A percentile compares a stretch with the other conserved stretches of the same genome.
phyloP scores from a whole-genome alignment of 1,284 basidiomycete species.

The Irpex lacteus region DNA sequence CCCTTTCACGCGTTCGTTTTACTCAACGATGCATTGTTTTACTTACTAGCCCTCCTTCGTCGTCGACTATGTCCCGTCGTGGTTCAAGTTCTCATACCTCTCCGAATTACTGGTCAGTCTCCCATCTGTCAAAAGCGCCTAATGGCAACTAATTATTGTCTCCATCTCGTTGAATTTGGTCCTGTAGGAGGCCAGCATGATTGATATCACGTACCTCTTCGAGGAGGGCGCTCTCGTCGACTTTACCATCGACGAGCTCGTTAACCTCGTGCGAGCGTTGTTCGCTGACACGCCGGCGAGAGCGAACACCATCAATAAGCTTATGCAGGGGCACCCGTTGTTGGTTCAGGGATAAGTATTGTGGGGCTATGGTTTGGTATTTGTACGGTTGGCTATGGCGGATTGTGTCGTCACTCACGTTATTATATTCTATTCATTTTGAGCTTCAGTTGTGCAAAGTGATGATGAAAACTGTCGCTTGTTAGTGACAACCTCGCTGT shows the following conservation, averaged over 20 bases:
- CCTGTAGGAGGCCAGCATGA: constrained; percentile 79
- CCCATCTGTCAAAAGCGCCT: constrained; percentile 3
- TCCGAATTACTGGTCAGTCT: constrained; percentile 80
- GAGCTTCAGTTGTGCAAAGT: too few species aligned
- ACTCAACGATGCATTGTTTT: not conserved
- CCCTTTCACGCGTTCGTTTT: constrained; percentile 2
- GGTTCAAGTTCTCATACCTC: constrained; percentile 93
- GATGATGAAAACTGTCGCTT: too few species aligned
- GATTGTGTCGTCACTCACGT: not conserved
- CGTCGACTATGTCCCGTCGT: constrained; percentile 80
- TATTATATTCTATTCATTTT: not conserved
- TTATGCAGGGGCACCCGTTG: constrained; percentile 57
- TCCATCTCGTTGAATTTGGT: too few species aligned
- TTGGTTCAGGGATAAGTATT: not conserved
- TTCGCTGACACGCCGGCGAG: constrained; percentile 90
- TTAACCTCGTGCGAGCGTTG: constrained; percentile 78
- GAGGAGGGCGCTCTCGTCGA: constrained; percentile 91
- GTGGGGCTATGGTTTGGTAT: too few species aligned
- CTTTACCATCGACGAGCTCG: constrained; percentile 84
- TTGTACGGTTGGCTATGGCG: not conserved
- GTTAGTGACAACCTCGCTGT: too few species aligned
- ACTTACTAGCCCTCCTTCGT: constrained; percentile 59
- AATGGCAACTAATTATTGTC: constrained; percentile 2
- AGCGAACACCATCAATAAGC: constrained; percentile 74
- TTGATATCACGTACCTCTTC: constrained; percentile 91